These are phyloP conservation scores for Hymenoscyphus linearis DNA, from an alignment of 2,329 filamentous ascomycete species.

Conservation along the genomic window DNA sequence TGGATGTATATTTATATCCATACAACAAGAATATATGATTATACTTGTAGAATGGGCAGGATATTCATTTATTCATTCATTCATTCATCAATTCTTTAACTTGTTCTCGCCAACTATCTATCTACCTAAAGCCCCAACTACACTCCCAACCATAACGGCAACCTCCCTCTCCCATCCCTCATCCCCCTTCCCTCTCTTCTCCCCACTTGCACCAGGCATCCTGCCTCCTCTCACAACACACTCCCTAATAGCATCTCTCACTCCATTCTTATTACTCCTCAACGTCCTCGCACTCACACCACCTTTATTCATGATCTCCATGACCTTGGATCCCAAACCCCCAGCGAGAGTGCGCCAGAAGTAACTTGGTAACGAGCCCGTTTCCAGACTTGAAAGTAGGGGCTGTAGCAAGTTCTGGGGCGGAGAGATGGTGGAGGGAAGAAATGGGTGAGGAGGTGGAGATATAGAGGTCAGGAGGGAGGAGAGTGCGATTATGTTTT, in stretches of 20 bases:
- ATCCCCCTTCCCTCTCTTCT: slow-evolving; percentile 45
- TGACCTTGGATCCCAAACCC: slow-evolving; percentile 68
- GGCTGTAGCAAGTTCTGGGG: slow-evolving; percentile 59
- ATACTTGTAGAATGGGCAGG: too few species aligned
- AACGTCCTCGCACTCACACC: slow-evolving; percentile 80
- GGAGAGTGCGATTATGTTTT: slow-evolving; percentile 87
- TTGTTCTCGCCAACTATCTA: slow-evolving; percentile 4
- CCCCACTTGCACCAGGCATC: slow-evolving; percentile 53
- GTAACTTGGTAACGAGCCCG: slow-evolving; percentile 77
- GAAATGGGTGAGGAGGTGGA: slow-evolving; percentile 62
- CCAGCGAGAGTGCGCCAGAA: slow-evolving; percentile 91
- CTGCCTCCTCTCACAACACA: slow-evolving; percentile 76
- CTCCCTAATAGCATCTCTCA: slow-evolving; percentile 73
- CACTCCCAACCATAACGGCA: slow-evolving; percentile 87
- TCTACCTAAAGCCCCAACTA: slow-evolving; percentile 44
- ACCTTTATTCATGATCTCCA: slow-evolving; percentile 77
- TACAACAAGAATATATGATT: too few species aligned
- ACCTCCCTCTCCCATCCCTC: slow-evolving; percentile 80
- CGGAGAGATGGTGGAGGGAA: slow-evolving; percentile 35
- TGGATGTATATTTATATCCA: too few species aligned
- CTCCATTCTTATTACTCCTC: slow-evolving; percentile 65
- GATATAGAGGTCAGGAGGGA: slow-evolving; percentile 65
- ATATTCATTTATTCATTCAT: too few species aligned
- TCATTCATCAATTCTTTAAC: too few species aligned
- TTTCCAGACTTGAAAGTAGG: slow-evolving; percentile 75